phyloP scores from a whole-genome alignment of 352 stramenopile genomes.

The Globisporangium nodosum region DNA sequence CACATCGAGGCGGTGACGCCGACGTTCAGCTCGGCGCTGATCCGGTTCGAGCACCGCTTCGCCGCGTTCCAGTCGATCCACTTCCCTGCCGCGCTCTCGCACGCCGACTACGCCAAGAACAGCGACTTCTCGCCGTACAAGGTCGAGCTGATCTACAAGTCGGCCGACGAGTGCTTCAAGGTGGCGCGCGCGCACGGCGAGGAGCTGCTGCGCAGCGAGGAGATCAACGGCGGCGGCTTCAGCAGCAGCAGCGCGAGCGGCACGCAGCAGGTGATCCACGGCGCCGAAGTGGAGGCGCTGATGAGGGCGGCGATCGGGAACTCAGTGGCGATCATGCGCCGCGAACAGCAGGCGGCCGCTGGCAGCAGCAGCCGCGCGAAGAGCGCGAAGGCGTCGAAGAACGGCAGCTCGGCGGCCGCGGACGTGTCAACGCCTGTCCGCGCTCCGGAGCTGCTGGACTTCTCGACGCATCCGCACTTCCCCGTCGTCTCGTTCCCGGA shows the following conservation, averaged over 20 bases:
- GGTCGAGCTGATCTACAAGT: conserved; percentile 76
- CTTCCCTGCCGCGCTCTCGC: conserved; percentile 59
- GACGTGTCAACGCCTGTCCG: conserved; percentile 5
- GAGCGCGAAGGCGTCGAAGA: conserved; percentile 29
- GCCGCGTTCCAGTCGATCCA: conserved; percentile 67
- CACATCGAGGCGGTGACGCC: conserved; percentile 40
- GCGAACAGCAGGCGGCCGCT: conserved; percentile 23
- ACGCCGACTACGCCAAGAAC: conserved; percentile 72
- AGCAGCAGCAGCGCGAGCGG: conserved; percentile 6
- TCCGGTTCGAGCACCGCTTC: conserved; percentile 80
- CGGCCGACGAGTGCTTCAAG: conserved; percentile 83
- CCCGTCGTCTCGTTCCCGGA: conserved; percentile 43
- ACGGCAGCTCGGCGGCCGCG: conserved; percentile 2
- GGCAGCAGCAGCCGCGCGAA: conserved; percentile 13
- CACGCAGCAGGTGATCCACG: conserved; percentile 17
- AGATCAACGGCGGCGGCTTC: conserved; percentile 15
- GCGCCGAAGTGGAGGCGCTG: conserved; percentile 45
- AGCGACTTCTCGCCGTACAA: conserved; percentile 76
- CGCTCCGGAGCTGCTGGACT: conserved; percentile 40
- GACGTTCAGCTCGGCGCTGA: conserved; percentile 52
- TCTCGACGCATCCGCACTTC: conserved; percentile 66
- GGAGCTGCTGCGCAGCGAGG: conserved; percentile 33
- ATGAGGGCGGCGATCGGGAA: conserved; percentile 64
- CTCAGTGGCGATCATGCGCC: conserved; percentile 48
- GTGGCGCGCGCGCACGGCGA: conserved; percentile 47